Evolutionary conservation across 495 filamentous ascomycete species (phyloP).

Genomic region (Entonaema liquescens): DNA sequence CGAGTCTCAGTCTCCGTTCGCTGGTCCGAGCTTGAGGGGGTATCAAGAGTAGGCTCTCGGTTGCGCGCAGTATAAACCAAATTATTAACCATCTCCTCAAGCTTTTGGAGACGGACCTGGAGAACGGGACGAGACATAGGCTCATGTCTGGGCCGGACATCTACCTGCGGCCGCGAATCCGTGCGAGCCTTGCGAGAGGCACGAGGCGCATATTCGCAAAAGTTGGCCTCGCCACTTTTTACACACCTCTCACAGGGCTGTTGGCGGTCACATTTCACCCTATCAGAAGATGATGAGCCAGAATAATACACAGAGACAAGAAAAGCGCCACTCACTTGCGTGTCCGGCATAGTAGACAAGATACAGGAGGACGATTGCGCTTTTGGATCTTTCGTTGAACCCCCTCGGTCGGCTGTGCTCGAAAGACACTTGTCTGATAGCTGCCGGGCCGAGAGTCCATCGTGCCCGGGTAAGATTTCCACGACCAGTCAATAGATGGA

Average conservation of each 20-base stretch:
- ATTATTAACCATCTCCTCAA: conserved; percentile 59
- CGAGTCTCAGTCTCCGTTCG: conserved; percentile 35
- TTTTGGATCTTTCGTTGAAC: conserved; percentile 46
- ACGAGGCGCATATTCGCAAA: conserved; percentile 55
- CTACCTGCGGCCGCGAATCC: conserved; percentile 39
- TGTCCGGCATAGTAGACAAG: conserved; percentile 52
- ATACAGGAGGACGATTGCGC: conserved; percentile 53
- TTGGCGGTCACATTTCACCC: conserved; percentile 58
- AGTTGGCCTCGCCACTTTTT: conserved; percentile 50
- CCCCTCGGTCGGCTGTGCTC: conserved; percentile 46
- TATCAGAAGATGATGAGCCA: conserved; percentile 34
- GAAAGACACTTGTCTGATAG: conserved; percentile 49
- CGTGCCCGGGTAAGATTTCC: conserved; percentile 16
- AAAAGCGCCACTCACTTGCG: conserved; percentile 49
- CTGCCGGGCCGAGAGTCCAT: conserved; percentile 43
- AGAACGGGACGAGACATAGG: conserved; percentile 47
- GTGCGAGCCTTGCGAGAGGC: conserved; percentile 44
- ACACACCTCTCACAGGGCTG: conserved; percentile 55
- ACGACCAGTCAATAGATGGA: background rate
- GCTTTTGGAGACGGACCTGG: conserved; percentile 55
- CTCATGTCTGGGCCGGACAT: conserved; percentile 39
- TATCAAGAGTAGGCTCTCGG: conserved; percentile 34
- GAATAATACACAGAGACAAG: conserved; percentile 9
- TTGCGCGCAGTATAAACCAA: conserved; percentile 44
- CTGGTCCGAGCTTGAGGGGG: conserved; percentile 36